Evolutionary conservation across 805 yeast genomes (phyloP).

Genomic region (Pichia sporocuriosa): DNA sequence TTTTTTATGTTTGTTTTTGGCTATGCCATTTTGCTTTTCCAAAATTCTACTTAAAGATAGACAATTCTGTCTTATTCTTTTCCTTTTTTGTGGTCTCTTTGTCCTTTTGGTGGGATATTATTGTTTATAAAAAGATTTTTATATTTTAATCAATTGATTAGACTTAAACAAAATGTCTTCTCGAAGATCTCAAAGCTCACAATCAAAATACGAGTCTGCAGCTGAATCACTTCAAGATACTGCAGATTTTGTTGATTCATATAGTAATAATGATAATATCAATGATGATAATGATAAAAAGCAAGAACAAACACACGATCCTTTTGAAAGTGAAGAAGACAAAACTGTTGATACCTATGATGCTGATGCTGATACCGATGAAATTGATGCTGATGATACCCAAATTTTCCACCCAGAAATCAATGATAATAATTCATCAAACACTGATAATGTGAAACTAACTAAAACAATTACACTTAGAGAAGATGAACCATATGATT

Average conservation of each 20-base stretch:
- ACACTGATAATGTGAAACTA: not conserved
- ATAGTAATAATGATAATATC: not conserved
- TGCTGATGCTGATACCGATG: no score
- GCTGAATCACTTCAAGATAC: slow-evolving; percentile 6
- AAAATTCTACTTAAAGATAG: no score
- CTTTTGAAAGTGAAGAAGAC: no score
- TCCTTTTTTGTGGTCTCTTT: no score
- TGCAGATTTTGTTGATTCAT: not conserved
- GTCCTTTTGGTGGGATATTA: no score
- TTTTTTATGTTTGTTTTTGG: no score
- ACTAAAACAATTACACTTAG: slow-evolving; percentile 7
- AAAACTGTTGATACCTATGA: no score
- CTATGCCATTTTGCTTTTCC: no score
- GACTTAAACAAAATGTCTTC: slow-evolving; percentile 2
- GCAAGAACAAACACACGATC: no score
- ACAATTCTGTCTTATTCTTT: no score
- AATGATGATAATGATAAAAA: no score
- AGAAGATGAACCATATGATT: not conserved
- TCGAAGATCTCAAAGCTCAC: slow-evolving; percentile 4
- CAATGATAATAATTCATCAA: not conserved
- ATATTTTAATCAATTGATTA: not conserved
- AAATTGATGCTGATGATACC: not conserved
- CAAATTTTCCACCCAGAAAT: not conserved
- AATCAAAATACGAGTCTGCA: slow-evolving; percentile 10
- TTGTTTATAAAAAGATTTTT: no score